A percentile compares a stretch with the other conserved stretches of the same genome.
Conservation (phyloP, 306 rosid species). For the Notholithocarpus densiflorus region DNA sequence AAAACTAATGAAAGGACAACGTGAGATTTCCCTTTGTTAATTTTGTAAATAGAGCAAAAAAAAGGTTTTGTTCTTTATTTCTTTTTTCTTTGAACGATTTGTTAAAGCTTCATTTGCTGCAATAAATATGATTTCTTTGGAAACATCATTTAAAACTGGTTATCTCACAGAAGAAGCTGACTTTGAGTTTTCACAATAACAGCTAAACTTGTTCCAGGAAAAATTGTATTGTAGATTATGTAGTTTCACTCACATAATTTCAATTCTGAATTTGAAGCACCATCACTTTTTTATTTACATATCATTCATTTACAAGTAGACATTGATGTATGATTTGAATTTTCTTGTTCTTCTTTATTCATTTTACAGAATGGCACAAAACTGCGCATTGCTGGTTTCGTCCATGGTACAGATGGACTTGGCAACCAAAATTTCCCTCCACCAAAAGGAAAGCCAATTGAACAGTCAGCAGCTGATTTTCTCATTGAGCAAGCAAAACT, state of each 20-base stretch:
- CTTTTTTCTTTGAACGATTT: not conserved
- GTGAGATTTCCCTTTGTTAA: not conserved
- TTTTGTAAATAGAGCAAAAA: not conserved
- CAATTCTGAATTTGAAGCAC: not conserved
- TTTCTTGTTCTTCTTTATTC: conserved; percentile 4
- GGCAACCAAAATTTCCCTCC: conserved; percentile 96
- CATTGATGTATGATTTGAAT: conserved; percentile 1
- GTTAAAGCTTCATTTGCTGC: not conserved
- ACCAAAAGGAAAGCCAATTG: conserved; percentile 71
- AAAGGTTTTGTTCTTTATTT: not conserved
- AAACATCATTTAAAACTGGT: conserved; percentile 1
- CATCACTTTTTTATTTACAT: not conserved
- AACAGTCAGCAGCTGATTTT: conserved; percentile 68
- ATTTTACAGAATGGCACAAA: conserved; percentile 61
- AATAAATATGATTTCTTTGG: not conserved
- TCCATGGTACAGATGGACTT: conserved; percentile 90
- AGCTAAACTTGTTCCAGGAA: not conserved
- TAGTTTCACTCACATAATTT: not conserved
- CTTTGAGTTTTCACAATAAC: not conserved
- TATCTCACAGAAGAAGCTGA: not conserved
- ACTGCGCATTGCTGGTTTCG: conserved; percentile 87
- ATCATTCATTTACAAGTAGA: not conserved
- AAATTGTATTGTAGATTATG: not conserved
- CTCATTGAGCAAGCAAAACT: conserved; percentile 70
- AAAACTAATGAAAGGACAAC: not conserved